Evolutionary conservation across 176 grass and related monocot genomes (phyloP), one percentile per base, ranked within the genome.

Genomic region (Cocos nucifera): DNA sequence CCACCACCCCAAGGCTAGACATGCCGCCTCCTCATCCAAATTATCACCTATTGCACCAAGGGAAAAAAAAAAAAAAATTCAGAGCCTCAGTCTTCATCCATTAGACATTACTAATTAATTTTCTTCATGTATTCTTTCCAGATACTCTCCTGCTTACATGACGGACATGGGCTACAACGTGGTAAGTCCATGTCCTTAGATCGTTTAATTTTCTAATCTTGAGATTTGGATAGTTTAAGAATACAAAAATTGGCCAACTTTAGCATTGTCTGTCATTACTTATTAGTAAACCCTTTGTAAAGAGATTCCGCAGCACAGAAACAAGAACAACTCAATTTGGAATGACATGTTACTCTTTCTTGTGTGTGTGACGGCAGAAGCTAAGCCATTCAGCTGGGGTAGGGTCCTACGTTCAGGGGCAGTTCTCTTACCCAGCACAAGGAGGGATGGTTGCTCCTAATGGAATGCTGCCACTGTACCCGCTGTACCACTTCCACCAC

Each of bases 141-240:
- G 93, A 76, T 98, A 92, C 75, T 83, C 84, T 15, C 93, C 93
- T 0, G 82, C 79, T 64, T 98, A 92, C 82, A 73, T 98, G 70
- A 54, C 84, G 0, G 93, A 98, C 63, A 4, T 98, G 73, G 69
- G 79, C 79, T 98, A 89, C 79, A 92, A 83, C 61, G 64, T 84
- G 73, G 88, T 98, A 88, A 83, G 20, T 44, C 30, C 0, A 14
- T 19, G 22, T 53, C 10, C 39, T 56, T 3, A 8, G 39, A 7
- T 57, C 57, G 24, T 9, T 61, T 17, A 28, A 51, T 59, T 56
- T 53, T 8, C 32, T 17, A 50, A 17, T 65, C 35, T 44, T 3
- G 10, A 44, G 8, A 44, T 10, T 44, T 6, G 35, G 35, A 44
- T 14, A 44, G 35, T 9, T 35, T 35, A 35, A 35, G 6, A 35